Evolutionary conservation across 257 asterid genomes (phyloP).

Genomic region (Lavandula angustifolia): DNA sequence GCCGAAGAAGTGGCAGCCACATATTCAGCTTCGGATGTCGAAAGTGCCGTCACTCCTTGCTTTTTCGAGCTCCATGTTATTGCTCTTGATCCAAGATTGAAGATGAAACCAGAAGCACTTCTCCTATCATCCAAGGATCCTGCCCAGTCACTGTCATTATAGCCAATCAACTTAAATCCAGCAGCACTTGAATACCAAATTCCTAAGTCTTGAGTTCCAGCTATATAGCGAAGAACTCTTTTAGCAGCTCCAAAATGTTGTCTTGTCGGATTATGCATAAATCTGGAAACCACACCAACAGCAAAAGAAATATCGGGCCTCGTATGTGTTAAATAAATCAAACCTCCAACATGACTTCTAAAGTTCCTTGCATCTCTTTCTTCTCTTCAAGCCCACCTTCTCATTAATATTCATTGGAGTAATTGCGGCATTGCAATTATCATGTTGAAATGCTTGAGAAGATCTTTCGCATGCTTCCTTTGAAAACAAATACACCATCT

Average conservation of each 20-base stretch:
- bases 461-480: not conserved
- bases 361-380: not conserved
- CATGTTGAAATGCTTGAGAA: not conserved
- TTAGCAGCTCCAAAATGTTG: not conserved
- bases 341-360: no score
- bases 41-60: not conserved
- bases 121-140: not conserved
- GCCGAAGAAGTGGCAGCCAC: not conserved
- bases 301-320: slow-evolving; percentile 1
- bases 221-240: slow-evolving; percentile 3
- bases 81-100: slow-evolving; percentile 3
- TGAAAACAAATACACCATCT: not conserved
- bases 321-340: not conserved
- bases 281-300: not conserved
- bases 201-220: not conserved
- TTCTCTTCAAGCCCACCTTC: not conserved
- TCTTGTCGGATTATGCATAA: no score
- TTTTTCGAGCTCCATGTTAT: not conserved
- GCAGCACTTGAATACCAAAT: not conserved
- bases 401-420: not conserved
- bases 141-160: not conserved
- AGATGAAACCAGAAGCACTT: not conserved
- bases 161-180: not conserved
- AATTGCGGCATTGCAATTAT: not conserved
- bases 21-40: not conserved